Evolutionary conservation across 306 rosid species (phyloP).

Genomic region (Adenanthera pavonina): DNA sequence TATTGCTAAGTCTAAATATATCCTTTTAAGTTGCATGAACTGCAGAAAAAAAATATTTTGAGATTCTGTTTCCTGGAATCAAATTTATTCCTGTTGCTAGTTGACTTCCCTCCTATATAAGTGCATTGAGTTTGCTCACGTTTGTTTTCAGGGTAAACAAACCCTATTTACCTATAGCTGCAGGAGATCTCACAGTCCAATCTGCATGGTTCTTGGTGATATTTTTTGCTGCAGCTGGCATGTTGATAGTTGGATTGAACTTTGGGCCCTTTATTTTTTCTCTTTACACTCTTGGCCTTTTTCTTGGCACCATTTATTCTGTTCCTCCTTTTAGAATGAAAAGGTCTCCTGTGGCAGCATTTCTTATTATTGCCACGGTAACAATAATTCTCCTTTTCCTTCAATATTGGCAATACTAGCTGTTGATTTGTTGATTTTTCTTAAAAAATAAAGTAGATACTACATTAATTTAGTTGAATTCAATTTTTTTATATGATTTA

Average conservation of each 20-base stretch:
- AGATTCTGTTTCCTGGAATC: neutral
- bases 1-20: conserved; percentile 16
- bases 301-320: conserved; percentile 93
- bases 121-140: conserved; percentile 19
- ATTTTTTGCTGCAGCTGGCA: conserved; percentile 83
- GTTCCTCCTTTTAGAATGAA: conserved; percentile 97
- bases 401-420: conserved; percentile 21
- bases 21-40: conserved; percentile 19
- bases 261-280: conserved; percentile 87
- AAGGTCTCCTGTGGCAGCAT: conserved; percentile 92
- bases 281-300: conserved; percentile 83
- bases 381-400: conserved; percentile 33
- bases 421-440: conserved; percentile 5
- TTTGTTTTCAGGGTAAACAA: conserved; percentile 89
- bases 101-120: conserved; percentile 1
- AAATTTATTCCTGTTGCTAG: neutral
- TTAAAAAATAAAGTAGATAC: conserved; percentile 3
- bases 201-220: conserved; percentile 92
- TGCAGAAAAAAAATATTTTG: neutral
- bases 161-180: conserved; percentile 95
- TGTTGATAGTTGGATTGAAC: conserved; percentile 75
- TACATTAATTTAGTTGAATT: conserved; percentile 5
- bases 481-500: conserved; percentile 29
- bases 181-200: conserved; percentile 96
- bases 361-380: conserved; percentile 97